Evolutionary conservation across 2,329 filamentous ascomycete genomes (phyloP).

Genomic region (Exophiala sideris): DNA sequence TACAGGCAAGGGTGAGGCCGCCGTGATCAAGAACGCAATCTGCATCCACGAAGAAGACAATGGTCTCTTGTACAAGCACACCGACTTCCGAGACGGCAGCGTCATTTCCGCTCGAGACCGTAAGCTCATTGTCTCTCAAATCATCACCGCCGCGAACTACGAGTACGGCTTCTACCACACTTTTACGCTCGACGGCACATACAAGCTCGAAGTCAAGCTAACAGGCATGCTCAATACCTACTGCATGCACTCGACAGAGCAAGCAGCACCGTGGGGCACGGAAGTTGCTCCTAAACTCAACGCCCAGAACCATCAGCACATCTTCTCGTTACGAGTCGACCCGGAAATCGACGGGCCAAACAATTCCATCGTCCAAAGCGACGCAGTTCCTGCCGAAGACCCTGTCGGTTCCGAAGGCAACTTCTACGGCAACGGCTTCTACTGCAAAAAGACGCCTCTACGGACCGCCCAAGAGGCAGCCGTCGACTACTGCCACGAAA

Average conservation of each 20-base stretch:
- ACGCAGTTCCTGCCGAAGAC: slow-evolving; percentile 67
- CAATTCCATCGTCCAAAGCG: slow-evolving; percentile 82
- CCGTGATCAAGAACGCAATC: slow-evolving; percentile 86
- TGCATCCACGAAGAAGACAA: slow-evolving; percentile 94
- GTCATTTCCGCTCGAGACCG: slow-evolving; percentile 80
- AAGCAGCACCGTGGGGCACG: slow-evolving; percentile 82
- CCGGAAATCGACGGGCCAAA: slow-evolving; percentile 79
- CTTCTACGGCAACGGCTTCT: slow-evolving; percentile 86
- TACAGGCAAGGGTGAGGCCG: slow-evolving; percentile 61
- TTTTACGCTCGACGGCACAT: slow-evolving; percentile 86
- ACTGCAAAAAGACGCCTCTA: slow-evolving; percentile 77
- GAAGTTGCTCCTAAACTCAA: slow-evolving; percentile 89
- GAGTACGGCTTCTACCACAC: slow-evolving; percentile 89
- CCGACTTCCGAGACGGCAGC: slow-evolving; percentile 86
- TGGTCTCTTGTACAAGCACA: slow-evolving; percentile 91
- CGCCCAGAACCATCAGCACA: slow-evolving; percentile 92
- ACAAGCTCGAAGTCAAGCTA: slow-evolving; percentile 87
- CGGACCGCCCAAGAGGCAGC: slow-evolving; percentile 64
- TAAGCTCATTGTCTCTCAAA: slow-evolving; percentile 82
- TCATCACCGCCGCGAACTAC: slow-evolving; percentile 95
- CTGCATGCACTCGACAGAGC: slow-evolving; percentile 72
- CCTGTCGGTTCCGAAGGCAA: slow-evolving; percentile 79
- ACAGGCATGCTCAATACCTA: slow-evolving; percentile 94
- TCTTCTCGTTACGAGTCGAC: slow-evolving; percentile 87
- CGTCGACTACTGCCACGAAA: slow-evolving; percentile 77